phyloP scores from a whole-genome alignment of 1,139 yeast genomes.

The Yamadazyma songkhlaensis region DNA sequence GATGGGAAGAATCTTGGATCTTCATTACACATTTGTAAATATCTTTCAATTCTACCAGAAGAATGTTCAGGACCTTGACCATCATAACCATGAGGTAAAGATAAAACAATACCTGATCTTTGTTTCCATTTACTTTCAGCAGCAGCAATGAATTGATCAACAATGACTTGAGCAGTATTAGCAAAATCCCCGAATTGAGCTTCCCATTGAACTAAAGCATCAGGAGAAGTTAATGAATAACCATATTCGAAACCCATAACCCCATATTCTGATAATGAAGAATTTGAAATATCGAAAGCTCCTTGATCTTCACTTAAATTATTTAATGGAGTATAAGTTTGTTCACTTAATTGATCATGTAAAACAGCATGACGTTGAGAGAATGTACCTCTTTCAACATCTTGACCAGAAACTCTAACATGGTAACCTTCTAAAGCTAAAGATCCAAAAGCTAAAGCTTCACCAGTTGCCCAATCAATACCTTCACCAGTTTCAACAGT shows the following conservation, averaged over 20 bases:
- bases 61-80: slow-evolving; percentile 99
- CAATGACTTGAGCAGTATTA: slow-evolving; percentile 96
- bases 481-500: slow-evolving; percentile 87
- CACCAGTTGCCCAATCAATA: slow-evolving; percentile 99
- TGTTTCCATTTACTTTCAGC: slow-evolving; percentile 99
- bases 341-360: slow-evolving; percentile 91
- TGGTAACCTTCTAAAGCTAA: slow-evolving; percentile 91
- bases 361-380: slow-evolving; percentile 99
- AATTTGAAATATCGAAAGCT: slow-evolving; percentile 84
- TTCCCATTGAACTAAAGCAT: slow-evolving; percentile 96
- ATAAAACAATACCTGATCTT: slow-evolving; percentile 92
- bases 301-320: slow-evolving; percentile 80
- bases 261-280: slow-evolving; percentile 98
- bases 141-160: slow-evolving; percentile 95
- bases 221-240: slow-evolving; percentile 96
- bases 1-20: slow-evolving; percentile 94
- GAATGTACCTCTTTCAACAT: slow-evolving; percentile 99
- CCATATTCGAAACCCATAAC: slow-evolving; percentile 99
- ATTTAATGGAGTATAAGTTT: slow-evolving; percentile 80
- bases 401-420: slow-evolving; percentile 98
- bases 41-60: slow-evolving; percentile 96
- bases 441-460: slow-evolving; percentile 96
- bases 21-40: slow-evolving; percentile 92
- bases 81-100: slow-evolving; percentile 98
- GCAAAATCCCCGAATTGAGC: slow-evolving; percentile 99